These are phyloP conservation scores for Leccinum broughii DNA, from an alignment of 768 basidiomycete genomes.

Conservation along the genomic window DNA sequence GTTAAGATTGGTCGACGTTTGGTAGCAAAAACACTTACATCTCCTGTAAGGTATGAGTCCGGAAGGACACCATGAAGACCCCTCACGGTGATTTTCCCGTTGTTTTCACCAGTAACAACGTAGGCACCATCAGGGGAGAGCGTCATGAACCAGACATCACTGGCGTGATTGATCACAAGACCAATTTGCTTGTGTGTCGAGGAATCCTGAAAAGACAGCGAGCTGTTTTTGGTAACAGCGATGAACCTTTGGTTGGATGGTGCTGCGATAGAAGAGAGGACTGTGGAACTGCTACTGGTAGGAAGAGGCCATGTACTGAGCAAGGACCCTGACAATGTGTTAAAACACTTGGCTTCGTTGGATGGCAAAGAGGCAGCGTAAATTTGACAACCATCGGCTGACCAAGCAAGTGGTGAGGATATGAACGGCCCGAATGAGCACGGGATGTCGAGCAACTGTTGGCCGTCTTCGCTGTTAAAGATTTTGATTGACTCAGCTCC, in stretches of 20 bases:
- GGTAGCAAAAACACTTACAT: neutral
- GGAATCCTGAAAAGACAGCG: neutral
- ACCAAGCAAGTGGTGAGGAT: neutral
- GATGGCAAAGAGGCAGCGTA: neutral
- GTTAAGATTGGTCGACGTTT: neutral
- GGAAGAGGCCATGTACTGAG: neutral
- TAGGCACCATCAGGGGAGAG: constrained; percentile 1
- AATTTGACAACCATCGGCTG: neutral
- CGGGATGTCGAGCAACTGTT: neutral
- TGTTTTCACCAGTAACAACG: neutral
- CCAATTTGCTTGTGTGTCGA: neutral
- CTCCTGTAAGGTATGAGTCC: neutral
- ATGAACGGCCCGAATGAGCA: neutral
- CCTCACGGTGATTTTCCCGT: neutral
- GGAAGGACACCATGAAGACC: neutral
- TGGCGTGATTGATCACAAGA: neutral
- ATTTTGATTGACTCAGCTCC: neutral
- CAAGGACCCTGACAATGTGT: neutral
- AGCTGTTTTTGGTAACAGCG: neutral
- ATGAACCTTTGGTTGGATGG: neutral
- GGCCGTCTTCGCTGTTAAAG: neutral
- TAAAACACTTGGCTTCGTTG: neutral
- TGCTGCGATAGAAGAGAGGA: neutral
- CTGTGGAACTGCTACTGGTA: neutral
- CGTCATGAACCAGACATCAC: neutral